A percentile compares a stretch with the other conserved stretches of the same genome.
phyloP scores from a whole-genome alignment of 305 asterid species.

The Fraxinus greggii region DNA sequence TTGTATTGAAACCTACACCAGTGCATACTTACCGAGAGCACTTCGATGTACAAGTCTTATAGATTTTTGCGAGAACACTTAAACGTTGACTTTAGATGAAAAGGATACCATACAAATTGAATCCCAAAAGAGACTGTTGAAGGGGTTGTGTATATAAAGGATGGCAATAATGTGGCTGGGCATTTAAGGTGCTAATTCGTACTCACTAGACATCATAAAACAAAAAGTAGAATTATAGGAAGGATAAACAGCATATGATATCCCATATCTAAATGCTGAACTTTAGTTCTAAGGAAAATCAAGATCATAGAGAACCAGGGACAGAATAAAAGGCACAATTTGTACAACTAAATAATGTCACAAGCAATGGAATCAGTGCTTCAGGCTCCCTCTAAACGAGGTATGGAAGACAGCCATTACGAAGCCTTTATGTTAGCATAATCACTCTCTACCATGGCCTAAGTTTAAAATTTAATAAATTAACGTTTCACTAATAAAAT shows the following conservation, averaged over 20 bases:
- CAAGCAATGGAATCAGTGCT: neutral
- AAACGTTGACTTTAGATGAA: neutral
- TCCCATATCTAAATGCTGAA: neutral
- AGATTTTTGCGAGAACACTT: neutral
- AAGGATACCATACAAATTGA: neutral
- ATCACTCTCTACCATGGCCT: neutral
- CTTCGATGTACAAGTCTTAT: neutral
- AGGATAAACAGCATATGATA: neutral
- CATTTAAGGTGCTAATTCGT: neutral
- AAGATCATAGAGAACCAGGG: neutral
- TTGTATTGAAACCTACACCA: neutral
- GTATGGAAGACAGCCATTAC: conserved; percentile 1
- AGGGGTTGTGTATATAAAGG: neutral
- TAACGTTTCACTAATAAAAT: neutral
- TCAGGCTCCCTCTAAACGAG: conserved; percentile 5
- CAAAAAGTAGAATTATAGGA: neutral
- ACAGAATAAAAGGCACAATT: neutral
- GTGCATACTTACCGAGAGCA: neutral
- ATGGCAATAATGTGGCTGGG: neutral
- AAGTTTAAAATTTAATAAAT: neutral
- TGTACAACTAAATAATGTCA: neutral
- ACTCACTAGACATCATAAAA: neutral
- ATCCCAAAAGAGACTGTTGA: neutral
- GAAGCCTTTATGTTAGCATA: neutral
- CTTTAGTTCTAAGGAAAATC: neutral